Conservation (phyloP, 2,329 filamentous ascomycete species). For the Diplocarpon rosae region DNA sequence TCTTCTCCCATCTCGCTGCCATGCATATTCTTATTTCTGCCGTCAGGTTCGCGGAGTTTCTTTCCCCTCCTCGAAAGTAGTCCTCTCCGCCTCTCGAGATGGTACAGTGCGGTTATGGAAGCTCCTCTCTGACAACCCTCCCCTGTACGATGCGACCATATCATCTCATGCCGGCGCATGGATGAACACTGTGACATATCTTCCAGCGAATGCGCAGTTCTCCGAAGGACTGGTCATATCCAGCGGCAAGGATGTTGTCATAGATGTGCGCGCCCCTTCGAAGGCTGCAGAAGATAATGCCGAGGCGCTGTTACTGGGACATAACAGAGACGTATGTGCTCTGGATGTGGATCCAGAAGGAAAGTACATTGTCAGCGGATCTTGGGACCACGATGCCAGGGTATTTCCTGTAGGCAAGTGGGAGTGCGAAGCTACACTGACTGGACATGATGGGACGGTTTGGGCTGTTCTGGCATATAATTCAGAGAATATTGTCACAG, state of each 20-base stretch:
- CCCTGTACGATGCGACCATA: conserved; percentile 66
- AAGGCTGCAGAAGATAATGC: conserved; percentile 62
- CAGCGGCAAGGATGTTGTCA: conserved; percentile 83
- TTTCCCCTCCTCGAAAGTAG: conserved; percentile 60
- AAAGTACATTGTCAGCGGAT: conserved; percentile 72
- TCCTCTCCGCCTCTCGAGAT: conserved; percentile 85
- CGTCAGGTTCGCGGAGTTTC: conserved; percentile 75
- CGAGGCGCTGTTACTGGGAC: conserved; percentile 76
- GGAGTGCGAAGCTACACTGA: conserved; percentile 62
- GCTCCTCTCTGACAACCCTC: conserved; percentile 51
- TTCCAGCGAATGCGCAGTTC: conserved; percentile 52
- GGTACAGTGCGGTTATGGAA: conserved; percentile 83
- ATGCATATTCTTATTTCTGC: not conserved
- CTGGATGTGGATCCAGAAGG: conserved; percentile 67
- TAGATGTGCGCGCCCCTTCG: conserved; percentile 72
- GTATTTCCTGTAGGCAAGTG: conserved; percentile 81
- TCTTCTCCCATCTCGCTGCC: conserved; percentile 6
- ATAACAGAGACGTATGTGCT: conserved; percentile 78
- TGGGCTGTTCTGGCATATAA: conserved; percentile 88
- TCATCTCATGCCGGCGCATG: conserved; percentile 73
- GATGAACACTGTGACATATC: conserved; percentile 73
- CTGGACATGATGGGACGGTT: conserved; percentile 70
- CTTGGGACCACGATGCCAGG: conserved; percentile 84
- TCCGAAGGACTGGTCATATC: conserved; percentile 77
- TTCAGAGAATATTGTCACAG: conserved; percentile 73